phyloP scores from a whole-genome alignment of 2,329 filamentous ascomycete species.

The Trichoderma sp. region DNA sequence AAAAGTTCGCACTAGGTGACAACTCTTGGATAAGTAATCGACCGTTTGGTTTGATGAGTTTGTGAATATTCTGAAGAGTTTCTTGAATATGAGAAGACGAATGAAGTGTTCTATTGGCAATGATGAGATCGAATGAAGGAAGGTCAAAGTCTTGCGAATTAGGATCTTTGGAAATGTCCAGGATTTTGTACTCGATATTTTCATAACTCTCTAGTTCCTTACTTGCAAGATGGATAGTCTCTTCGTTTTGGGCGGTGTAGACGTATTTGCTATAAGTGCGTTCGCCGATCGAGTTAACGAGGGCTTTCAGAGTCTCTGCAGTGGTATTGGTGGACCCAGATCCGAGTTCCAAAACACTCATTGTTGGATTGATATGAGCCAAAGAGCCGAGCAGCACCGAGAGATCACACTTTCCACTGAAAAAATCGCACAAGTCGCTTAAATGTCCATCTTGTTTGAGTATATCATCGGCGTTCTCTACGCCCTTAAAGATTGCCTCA shows the following conservation, averaged over 20 bases:
- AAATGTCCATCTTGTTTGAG: background rate
- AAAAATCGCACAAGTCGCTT: background rate
- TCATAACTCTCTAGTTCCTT: conserved; percentile 24
- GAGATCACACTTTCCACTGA: background rate
- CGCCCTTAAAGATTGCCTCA: background rate
- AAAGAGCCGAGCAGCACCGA: background rate
- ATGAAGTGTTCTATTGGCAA: conserved; percentile 7
- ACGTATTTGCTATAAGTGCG: conserved; percentile 26
- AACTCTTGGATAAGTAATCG: conserved; percentile 9
- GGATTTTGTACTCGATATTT: conserved; percentile 23
- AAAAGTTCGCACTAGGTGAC: background rate
- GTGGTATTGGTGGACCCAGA: conserved; percentile 42
- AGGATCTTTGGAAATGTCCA: conserved; percentile 30
- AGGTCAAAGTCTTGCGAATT: conserved; percentile 18
- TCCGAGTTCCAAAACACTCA: conserved; percentile 33
- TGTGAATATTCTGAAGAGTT: background rate
- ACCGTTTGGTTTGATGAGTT: conserved; percentile 4
- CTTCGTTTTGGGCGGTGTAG: conserved; percentile 30
- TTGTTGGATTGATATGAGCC: conserved; percentile 17
- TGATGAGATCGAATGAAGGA: conserved; percentile 16
- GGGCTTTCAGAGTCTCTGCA: conserved; percentile 27
- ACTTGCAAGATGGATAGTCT: conserved; percentile 29
- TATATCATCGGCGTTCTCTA: background rate
- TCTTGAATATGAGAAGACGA: background rate
- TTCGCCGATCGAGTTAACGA: background rate